These are phyloP conservation scores for Nannizzia gypsea DNA, from an alignment of 2,329 filamentous ascomycete species.

Conservation along the genomic window DNA sequence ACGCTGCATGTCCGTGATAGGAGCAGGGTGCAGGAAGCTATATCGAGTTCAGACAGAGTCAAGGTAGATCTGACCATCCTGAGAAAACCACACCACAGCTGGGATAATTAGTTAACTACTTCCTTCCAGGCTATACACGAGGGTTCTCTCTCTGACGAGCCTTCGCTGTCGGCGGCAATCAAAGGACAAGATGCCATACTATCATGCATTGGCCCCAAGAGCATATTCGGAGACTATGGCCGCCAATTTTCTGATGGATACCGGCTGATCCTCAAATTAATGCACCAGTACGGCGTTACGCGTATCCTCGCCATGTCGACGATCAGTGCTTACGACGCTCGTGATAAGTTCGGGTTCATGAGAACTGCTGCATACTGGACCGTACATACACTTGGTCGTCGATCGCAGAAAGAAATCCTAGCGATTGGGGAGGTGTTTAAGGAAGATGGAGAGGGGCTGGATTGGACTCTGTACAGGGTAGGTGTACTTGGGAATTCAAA, in stretches of 20 bases:
- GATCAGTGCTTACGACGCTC: constrained; percentile 17
- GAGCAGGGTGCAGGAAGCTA: constrained; percentile 10
- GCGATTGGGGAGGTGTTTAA: constrained; percentile 12
- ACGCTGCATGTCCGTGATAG: constrained; percentile 17
- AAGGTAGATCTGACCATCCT: constrained; percentile 6
- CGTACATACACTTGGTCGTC: constrained; percentile 9
- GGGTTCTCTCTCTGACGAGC: constrained; percentile 10
- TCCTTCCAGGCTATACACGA: constrained; percentile 9
- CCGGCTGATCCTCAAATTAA: constrained; percentile 17
- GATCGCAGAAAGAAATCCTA: constrained; percentile 11
- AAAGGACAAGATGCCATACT: constrained; percentile 16
- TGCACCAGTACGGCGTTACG: constrained; percentile 21
- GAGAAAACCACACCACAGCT: no score
- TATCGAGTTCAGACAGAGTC: constrained; percentile 10
- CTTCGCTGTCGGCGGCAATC: constrained; percentile 12
- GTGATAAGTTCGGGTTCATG: constrained; percentile 19
- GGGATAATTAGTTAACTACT: background rate
- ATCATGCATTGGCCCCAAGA: constrained; percentile 14
- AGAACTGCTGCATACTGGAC: constrained; percentile 11
- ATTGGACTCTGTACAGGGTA: constrained; percentile 14
- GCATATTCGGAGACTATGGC: constrained; percentile 2
- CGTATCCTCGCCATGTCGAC: constrained; percentile 29
- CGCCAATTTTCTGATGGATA: constrained; percentile 8
- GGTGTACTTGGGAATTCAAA: constrained; percentile 9
- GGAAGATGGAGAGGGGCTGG: constrained; percentile 11